Percentiles rank a stretch among this genome's conserved stretches.
These are phyloP conservation scores for Saraca asoca DNA, from an alignment of 331 rosid species.

Conservation along the genomic window DNA sequence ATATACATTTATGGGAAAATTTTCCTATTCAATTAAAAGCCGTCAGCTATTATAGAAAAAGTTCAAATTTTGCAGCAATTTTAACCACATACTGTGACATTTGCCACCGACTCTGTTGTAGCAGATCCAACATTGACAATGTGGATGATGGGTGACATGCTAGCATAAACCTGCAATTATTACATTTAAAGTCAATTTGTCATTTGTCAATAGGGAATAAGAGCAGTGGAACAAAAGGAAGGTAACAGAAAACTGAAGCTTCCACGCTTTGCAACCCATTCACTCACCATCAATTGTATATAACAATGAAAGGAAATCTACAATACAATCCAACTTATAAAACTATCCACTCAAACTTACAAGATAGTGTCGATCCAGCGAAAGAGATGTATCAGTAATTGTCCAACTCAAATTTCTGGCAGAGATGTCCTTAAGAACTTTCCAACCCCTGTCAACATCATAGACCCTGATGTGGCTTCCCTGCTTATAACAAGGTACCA, in stretches of 20 bases:
- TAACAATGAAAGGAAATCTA: constrained; percentile 13
- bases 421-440: constrained; percentile 76
- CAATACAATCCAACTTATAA: constrained; percentile 2
- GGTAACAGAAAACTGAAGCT: constrained; percentile 19
- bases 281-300: constrained; percentile 15
- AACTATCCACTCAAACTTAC: constrained; percentile 56
- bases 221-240: constrained; percentile 20
- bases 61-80: constrained; percentile 20
- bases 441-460: constrained; percentile 85
- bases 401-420: constrained; percentile 88
- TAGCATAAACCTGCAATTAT: constrained; percentile 75
- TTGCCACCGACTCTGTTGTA: constrained; percentile 70
- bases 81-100: constrained; percentile 62
- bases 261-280: constrained; percentile 6
- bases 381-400: constrained; percentile 88
- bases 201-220: constrained; percentile 10
- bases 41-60: constrained; percentile 3
- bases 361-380: constrained; percentile 71
- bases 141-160: constrained; percentile 80
- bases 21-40: background rate
- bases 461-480: constrained; percentile 78
- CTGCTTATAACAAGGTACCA: constrained; percentile 43
- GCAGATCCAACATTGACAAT: constrained; percentile 69
- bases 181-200: constrained; percentile 23
- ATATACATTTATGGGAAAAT: constrained; percentile 10